Conservation (phyloP, 2,329 filamentous ascomycete genomes). For the Xylogone sp. region DNA sequence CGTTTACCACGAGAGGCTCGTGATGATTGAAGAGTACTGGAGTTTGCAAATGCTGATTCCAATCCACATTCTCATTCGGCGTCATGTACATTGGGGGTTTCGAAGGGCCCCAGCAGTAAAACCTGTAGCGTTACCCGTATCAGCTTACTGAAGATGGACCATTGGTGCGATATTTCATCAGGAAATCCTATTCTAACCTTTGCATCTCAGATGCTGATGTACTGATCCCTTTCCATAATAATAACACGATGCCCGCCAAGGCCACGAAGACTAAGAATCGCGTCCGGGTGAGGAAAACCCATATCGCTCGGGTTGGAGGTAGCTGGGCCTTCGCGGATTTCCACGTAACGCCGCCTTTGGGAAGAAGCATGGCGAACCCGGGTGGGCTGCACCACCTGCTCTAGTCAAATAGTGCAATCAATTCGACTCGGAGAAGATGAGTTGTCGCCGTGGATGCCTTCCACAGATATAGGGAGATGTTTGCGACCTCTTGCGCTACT, state of each 20-base stretch:
- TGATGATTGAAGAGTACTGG: conserved; percentile 97
- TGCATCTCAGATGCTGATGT: conserved; percentile 83
- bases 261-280: conserved; percentile 73
- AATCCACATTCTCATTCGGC: conserved; percentile 82
- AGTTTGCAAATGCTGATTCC: conserved; percentile 84
- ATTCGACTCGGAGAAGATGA: conserved; percentile 16
- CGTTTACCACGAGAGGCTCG: conserved; percentile 79
- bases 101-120: conserved; percentile 93
- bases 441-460: conserved; percentile 10
- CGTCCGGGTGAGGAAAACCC: conserved; percentile 69
- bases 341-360: conserved; percentile 88
- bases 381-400: conserved; percentile 38
- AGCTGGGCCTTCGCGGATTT: conserved; percentile 80
- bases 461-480: conserved; percentile 6
- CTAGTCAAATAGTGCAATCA: conserved; percentile 17
- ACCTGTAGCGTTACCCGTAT: conserved; percentile 50
- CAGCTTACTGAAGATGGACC: not conserved
- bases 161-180: conserved; percentile 1
- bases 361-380: conserved; percentile 71
- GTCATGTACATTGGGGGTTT: conserved; percentile 97
- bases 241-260: conserved; percentile 64
- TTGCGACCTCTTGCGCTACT: conserved; percentile 11
- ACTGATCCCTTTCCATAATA: conserved; percentile 86
- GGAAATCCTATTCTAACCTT: conserved; percentile 53
- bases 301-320: conserved; percentile 70